phyloP scores from a whole-genome alignment of 2,329 filamentous ascomycete genomes.

The Talaromyces sp. region DNA sequence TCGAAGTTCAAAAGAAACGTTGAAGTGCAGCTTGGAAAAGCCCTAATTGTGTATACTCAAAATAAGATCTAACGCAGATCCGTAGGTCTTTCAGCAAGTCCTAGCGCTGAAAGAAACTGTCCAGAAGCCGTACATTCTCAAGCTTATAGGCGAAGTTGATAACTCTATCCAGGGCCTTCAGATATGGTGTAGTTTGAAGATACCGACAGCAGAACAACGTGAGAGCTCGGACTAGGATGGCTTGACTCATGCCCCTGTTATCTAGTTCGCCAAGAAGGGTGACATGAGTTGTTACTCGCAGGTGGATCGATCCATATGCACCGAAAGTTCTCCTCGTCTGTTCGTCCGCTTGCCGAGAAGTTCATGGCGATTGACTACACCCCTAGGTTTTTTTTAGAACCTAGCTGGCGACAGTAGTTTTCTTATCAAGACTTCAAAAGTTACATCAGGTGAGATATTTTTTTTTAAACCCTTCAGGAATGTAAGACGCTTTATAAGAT shows the following conservation, averaged over 20 bases:
- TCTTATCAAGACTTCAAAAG: neutral
- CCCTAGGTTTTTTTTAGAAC: neutral
- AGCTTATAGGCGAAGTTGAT: too few relatives aligned
- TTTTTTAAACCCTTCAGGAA: neutral
- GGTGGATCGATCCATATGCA: neutral
- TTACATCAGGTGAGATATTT: neutral
- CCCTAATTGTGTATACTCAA: too few relatives aligned
- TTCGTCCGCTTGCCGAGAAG: neutral
- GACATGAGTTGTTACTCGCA: neutral
- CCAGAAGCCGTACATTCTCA: too few relatives aligned
- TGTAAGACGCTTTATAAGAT: neutral
- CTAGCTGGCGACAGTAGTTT: neutral
- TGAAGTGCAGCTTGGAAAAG: too few relatives aligned
- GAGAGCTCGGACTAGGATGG: neutral
- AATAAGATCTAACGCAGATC: too few relatives aligned
- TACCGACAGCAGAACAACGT: too few relatives aligned
- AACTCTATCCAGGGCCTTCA: too few relatives aligned
- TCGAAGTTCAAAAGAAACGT: too few relatives aligned
- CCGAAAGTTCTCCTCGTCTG: neutral
- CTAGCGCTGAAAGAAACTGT: too few relatives aligned
- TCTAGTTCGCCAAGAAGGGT: neutral
- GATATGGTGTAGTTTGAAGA: too few relatives aligned
- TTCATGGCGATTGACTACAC: neutral
- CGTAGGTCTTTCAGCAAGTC: too few relatives aligned
- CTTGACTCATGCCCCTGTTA: neutral